Evolutionary conservation across 1,139 yeast species (phyloP).

Genomic region (Candida sojae): DNA sequence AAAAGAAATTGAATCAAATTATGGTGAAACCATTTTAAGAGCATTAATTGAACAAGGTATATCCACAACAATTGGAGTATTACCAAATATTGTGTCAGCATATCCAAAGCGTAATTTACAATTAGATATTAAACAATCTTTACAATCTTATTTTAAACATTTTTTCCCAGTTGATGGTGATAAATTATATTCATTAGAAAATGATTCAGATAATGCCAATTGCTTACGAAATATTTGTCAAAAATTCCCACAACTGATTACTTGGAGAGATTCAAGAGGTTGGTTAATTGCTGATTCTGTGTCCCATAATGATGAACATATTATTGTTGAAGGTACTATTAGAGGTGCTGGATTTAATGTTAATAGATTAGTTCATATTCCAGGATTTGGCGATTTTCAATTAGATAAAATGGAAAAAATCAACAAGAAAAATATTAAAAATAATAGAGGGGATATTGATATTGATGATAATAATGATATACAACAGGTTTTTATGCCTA

Average conservation of each 20-base stretch:
- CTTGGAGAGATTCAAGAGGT: conserved; percentile 92
- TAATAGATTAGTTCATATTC: conserved; percentile 78
- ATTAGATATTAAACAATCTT: conserved; percentile 73
- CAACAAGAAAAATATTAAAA: conserved; percentile 11
- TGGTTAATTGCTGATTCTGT: conserved; percentile 73
- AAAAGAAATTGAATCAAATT: conserved; percentile 72
- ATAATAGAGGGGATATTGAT: conserved; percentile 26
- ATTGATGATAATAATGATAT: conserved; percentile 18
- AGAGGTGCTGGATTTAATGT: conserved; percentile 85
- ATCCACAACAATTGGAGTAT: conserved; percentile 76
- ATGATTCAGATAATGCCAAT: conserved; percentile 65
- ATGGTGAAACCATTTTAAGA: conserved; percentile 88
- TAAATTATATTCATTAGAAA: conserved; percentile 71
- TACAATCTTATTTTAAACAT: conserved; percentile 80
- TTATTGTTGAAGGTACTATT: conserved; percentile 77
- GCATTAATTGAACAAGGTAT: conserved; percentile 93
- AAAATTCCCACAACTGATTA: conserved; percentile 78
- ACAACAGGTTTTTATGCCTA: conserved; percentile 40
- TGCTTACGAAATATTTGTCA: conserved; percentile 80
- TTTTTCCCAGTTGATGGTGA: conserved; percentile 83
- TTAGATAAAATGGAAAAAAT: conserved; percentile 64
- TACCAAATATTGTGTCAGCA: conserved; percentile 67
- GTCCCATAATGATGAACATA: conserved; percentile 23
- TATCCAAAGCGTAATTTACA: conserved; percentile 80
- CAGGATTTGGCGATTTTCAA: conserved; percentile 89